A percentile compares a stretch with the other conserved stretches of the same genome.
These are phyloP conservation scores for Blastobotrys buckinghamii DNA, from an alignment of 1,139 yeast genomes.

Conservation along the genomic window DNA sequence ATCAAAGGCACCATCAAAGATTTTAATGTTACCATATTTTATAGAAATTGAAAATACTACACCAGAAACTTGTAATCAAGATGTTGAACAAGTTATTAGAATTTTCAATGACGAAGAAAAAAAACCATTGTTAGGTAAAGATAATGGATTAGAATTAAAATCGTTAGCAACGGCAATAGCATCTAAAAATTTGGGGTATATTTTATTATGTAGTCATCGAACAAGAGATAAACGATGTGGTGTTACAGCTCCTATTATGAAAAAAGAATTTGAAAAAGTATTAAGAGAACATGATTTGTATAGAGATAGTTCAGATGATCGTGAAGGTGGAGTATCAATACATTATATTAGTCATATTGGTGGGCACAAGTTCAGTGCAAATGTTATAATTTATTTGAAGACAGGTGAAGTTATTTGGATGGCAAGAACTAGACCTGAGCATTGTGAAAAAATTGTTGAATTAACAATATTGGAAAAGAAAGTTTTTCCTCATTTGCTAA, in stretches of 20 bases:
- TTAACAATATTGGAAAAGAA: conserved; percentile 63
- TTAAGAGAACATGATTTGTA: conserved; percentile 62
- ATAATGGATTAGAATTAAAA: neutral
- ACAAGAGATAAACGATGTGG: conserved; percentile 95
- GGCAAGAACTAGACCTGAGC: conserved; percentile 76
- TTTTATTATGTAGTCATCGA: conserved; percentile 80
- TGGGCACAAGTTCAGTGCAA: conserved; percentile 92
- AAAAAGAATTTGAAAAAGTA: conserved; percentile 67
- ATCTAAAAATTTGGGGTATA: conserved; percentile 44
- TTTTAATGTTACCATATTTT: conserved; percentile 71
- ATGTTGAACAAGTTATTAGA: conserved; percentile 42
- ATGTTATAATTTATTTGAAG: conserved; percentile 67
- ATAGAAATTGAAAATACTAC: conserved; percentile 31
- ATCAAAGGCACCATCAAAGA: conserved; percentile 20
- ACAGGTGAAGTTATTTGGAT: conserved; percentile 81
- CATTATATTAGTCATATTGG: conserved; percentile 81
- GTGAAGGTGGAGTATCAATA: conserved; percentile 70
- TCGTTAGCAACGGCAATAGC: conserved; percentile 1
- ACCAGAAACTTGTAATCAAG: conserved; percentile 28
- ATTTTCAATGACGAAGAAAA: conserved; percentile 10
- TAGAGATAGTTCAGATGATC: conserved; percentile 67
- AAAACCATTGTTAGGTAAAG: conserved; percentile 2
- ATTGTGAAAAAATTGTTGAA: conserved; percentile 67
- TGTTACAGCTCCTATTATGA: conserved; percentile 88
- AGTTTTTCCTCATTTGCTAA: conserved; percentile 66